Conservation (phyloP, 257 asterid genomes). For the Nicotiana tabacum region DNA sequence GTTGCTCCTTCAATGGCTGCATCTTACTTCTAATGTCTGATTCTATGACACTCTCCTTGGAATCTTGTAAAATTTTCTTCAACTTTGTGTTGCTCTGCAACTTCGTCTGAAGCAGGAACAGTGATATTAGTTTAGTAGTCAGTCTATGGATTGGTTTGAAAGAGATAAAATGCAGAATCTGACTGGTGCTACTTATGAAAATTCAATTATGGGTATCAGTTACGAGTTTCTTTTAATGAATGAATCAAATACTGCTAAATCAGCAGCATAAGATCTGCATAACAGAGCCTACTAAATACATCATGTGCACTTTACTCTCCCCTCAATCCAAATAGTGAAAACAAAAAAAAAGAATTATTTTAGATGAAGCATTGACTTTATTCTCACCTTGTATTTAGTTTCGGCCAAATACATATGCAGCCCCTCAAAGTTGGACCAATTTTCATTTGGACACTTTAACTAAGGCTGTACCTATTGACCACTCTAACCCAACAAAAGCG, state of each 20-base stretch:
- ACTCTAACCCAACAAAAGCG: no score
- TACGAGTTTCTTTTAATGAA: background rate
- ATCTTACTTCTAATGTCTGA: constrained; percentile 43
- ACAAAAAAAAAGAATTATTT: background rate
- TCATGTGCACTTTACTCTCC: background rate
- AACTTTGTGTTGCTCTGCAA: constrained; percentile 38
- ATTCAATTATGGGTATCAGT: background rate
- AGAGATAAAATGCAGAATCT: background rate
- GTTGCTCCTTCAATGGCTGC: constrained; percentile 45
- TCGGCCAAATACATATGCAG: no score
- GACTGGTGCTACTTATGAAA: background rate
- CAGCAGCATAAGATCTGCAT: background rate
- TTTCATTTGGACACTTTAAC: no score
- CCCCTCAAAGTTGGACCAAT: no score
- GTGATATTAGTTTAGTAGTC: background rate
- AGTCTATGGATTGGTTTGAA: background rate
- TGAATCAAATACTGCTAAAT: background rate
- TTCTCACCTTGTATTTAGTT: background rate
- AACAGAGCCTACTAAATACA: background rate
- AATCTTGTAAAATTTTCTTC: constrained; percentile 45
- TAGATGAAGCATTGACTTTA: background rate
- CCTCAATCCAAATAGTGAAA: background rate
- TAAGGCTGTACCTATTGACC: no score
- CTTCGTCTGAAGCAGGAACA: constrained; percentile 26
- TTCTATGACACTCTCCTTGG: constrained; percentile 37